phyloP scores from a whole-genome alignment of 2,329 filamentous ascomycete genomes.

The Fusarium sp. region DNA sequence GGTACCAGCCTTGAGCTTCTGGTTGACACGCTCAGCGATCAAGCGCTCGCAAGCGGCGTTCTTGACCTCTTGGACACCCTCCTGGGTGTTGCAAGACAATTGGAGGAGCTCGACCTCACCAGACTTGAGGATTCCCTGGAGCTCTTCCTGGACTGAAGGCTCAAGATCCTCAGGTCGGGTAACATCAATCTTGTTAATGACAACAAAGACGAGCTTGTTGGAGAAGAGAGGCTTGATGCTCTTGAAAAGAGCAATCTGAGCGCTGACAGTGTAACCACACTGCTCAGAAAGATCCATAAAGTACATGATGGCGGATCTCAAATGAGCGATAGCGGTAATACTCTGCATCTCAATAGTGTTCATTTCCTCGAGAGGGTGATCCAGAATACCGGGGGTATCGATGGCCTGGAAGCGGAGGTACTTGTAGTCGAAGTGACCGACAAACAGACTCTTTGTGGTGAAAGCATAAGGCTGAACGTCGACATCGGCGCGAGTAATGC shows the following conservation, averaged over 20 bases:
- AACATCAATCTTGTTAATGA: slow-evolving; percentile 98
- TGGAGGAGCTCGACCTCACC: slow-evolving; percentile 94
- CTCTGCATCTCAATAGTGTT: slow-evolving; percentile 99
- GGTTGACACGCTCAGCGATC: slow-evolving; percentile 90
- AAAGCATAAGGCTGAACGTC: slow-evolving; percentile 98
- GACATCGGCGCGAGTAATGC: slow-evolving; percentile 92
- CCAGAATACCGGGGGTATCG: slow-evolving; percentile 97
- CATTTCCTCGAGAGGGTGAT: slow-evolving; percentile 98
- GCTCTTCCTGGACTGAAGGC: slow-evolving; percentile 78
- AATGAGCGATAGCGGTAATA: slow-evolving; percentile 96
- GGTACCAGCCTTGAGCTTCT: slow-evolving; percentile 95
- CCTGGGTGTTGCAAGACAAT: slow-evolving; percentile 92
- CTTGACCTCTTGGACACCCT: slow-evolving; percentile 94
- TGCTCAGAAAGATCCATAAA: slow-evolving; percentile 99
- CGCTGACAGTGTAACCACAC: slow-evolving; percentile 92
- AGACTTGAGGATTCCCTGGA: slow-evolving; percentile 84
- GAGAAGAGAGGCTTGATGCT: slow-evolving; percentile 97
- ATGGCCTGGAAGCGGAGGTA: slow-evolving; percentile 75
- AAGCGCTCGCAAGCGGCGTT: slow-evolving; percentile 94
- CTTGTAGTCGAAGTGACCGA: slow-evolving; percentile 98
- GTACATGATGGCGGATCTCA: slow-evolving; percentile 94
- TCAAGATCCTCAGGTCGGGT: slow-evolving; percentile 88
- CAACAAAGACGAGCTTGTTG: slow-evolving; percentile 96
- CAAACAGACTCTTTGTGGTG: slow-evolving; percentile 96
- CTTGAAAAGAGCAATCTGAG: slow-evolving; percentile 94